Base-by-base conservation (phyloP, 352 stramenopile genomes). In the Salisapilia sapeloensis region DNA sequence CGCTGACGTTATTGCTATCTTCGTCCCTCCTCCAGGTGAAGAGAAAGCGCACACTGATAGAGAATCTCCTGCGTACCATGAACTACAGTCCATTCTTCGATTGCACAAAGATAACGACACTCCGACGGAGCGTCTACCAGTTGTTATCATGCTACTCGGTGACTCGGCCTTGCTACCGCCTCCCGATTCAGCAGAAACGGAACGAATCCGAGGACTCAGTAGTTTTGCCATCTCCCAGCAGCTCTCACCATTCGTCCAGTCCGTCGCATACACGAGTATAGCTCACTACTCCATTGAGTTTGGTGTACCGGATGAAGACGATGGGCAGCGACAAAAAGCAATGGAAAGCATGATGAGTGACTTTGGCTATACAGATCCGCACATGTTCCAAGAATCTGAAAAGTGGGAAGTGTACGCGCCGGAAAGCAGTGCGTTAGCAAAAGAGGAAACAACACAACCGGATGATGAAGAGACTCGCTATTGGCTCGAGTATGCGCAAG, bases 391-490 rank as follows among this genome's bases (percentile, higher is more conserved):
- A 23, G 53, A 85, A 29, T 75, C 53, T 0, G 74, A 90, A 34
- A 90, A 86, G 36, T 90, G 74, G 74, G 63, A 83, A 40, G 56
- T 84, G 21, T 84, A 77, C 25, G 74, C 57, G 9, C 33, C 52
- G 0, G 28, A 49, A 6, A 38, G 57, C 2, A 77, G 51, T 25
- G 38, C 50, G 1, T 56, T 81, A 12, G 56, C 50, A 12, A 54
- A 55, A 6, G 50, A 56, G 2, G 60, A 63, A 6, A 43, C 71
- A 30, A 62, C 50, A 1, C 50, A 66, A 15, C 48, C 62, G 4
- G 53, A 45, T 10, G 62, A 74, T 13, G 64, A 76, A 12, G 69
- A 90, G 36, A 46, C 50, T 7, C 46, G 55, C 31, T 86, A 65
- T 33, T 90, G 74, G 74, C 58, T 77, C 23, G 38, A 61, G 15